Evolutionary conservation across 345 rosid species (phyloP), one percentile per base, ranked within the genome.

Genomic region (Psidium friedrichsthalianum): DNA sequence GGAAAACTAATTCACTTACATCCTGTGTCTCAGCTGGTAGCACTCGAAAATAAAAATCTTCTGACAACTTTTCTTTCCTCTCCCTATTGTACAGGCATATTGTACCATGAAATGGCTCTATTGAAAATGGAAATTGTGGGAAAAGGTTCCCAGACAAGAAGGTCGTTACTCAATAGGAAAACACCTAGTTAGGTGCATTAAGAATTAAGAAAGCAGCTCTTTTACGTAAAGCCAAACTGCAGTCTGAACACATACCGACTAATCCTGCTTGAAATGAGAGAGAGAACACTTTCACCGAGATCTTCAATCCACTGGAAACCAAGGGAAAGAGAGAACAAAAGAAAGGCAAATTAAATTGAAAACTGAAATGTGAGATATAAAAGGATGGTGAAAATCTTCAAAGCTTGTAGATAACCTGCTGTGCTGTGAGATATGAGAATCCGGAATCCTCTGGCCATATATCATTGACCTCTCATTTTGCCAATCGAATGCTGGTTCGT

Each of bases 401-500:
- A 82, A 53, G 44, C 59, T 29, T 82, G 85, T 76, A 82, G 69
- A 82, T 82, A 90, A 97, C 99, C 96, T 92, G 91, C 93, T 94
- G 89, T 92, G 86, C 85, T 90, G 95, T 27, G 95, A 87, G 52
- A 89, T 84, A 84, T 95, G 95, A 87, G 95, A 87, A 89, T 96
- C 99, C 11, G 96, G 95, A 88, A 90, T 93, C 91, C 99, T 94
- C 90, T 96, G 99, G 56, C 99, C 99, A 91, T 91, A 92, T 85
- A 94, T 96, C 93, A 92, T 87, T 36, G 94, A 92, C 89, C 99
- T 94, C 92, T 97, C 99, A 89, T 91, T 96, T 88, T 96, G 99
- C 99, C 99, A 97, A 83, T 97, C 99, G 89, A 96, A 97, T 86
- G 99, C 98, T n/a, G 99, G 98, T 89, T 97, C 99, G 85, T 97